These are phyloP conservation scores for Amphirosellinia nigrospora DNA, from an alignment of 495 filamentous ascomycete genomes.

Conservation along the genomic window DNA sequence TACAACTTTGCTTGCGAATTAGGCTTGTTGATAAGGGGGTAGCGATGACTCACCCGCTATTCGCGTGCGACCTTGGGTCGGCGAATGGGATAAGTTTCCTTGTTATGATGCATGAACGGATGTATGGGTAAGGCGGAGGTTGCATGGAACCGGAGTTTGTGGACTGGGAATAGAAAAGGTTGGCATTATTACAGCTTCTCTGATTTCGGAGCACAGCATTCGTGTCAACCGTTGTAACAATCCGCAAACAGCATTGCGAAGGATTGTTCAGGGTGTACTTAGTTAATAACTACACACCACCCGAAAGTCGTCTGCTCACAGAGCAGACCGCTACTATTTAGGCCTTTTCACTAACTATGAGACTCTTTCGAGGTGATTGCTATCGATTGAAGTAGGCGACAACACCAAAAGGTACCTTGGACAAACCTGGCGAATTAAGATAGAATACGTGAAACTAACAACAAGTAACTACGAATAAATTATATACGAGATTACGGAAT, in stretches of 20 bases:
- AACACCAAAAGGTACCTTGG: not conserved
- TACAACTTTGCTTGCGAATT: not conserved
- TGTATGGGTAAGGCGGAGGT: not conserved
- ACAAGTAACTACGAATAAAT: not conserved
- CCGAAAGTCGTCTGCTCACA: not conserved
- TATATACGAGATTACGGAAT: not conserved
- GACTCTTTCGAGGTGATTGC: no score
- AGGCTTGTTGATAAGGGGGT: not conserved
- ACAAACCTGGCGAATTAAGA: not conserved
- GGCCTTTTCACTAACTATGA: not conserved
- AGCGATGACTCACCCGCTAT: no score
- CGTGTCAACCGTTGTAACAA: not conserved
- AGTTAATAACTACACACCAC: not conserved
- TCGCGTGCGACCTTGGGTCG: no score
- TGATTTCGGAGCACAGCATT: not conserved
- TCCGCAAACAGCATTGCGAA: not conserved
- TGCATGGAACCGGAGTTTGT: conserved; percentile 1
- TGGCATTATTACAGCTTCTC: no score
- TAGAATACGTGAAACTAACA: not conserved
- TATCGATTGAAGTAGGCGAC: not conserved
- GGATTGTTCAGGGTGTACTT: not conserved
- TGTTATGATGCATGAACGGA: conserved; percentile 3
- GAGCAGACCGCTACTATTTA: not conserved
- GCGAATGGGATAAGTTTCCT: not conserved
- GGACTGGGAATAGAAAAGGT: not conserved